Conservation (phyloP, 2,329 filamentous ascomycete species). For the Fusarium virguliforme region DNA sequence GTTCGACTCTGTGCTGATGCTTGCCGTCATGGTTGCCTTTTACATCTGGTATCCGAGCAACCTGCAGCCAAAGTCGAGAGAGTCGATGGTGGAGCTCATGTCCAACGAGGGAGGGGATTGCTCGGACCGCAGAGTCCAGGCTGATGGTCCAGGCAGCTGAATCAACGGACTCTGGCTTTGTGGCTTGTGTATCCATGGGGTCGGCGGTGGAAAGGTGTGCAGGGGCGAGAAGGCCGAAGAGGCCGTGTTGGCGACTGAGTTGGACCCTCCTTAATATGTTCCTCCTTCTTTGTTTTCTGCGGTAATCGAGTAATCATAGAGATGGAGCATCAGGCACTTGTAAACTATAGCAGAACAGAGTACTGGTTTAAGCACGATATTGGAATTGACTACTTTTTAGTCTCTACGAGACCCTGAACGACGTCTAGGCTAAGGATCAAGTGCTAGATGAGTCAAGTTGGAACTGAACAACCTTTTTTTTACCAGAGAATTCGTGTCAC, state of each 20-base stretch:
- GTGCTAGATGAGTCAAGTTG: background rate
- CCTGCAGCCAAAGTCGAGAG: background rate
- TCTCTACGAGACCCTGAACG: too few relatives aligned
- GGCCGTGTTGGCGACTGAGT: background rate
- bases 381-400: too few relatives aligned
- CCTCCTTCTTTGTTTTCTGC: too few relatives aligned
- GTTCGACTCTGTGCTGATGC: slow-evolving; percentile 34
- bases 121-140: background rate
- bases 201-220: too few relatives aligned
- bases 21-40: slow-evolving; percentile 30
- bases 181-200: too few relatives aligned
- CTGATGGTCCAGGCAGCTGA: too few relatives aligned
- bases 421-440: background rate
- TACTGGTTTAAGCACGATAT: too few relatives aligned
- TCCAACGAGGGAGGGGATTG: background rate
- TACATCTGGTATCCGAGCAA: slow-evolving; percentile 30
- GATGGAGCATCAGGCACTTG: too few relatives aligned
- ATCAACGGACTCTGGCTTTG: background rate
- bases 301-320: too few relatives aligned
- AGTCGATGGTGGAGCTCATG: slow-evolving; percentile 20
- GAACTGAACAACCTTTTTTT: too few relatives aligned
- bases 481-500: background rate
- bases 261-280: too few relatives aligned
- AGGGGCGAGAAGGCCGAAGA: background rate
- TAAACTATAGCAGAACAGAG: too few relatives aligned